Base-by-base conservation (phyloP, 352 stramenopile genomes). In the Phytopythium vexans region DNA sequence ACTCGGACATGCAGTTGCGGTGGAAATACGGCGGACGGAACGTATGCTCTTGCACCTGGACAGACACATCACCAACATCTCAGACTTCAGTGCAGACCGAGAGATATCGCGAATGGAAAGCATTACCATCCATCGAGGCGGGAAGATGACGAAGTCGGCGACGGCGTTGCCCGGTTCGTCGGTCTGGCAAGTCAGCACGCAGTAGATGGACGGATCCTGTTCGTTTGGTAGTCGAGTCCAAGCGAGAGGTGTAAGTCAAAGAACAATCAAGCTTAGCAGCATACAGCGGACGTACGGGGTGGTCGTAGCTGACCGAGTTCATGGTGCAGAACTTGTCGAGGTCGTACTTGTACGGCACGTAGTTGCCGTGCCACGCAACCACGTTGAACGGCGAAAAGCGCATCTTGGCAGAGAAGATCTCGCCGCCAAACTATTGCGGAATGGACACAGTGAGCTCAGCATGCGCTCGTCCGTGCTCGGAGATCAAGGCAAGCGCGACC, bases 291-390 rank as follows among this genome's bases (percentile, higher is more conserved):
- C 64, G 42, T 61, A 79, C 69, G 43, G 92, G 85, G 74, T 99
- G 96, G 77, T 99, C 96, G 56, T 94, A 98, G 54, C 77, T 97
- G 37, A 99, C 95, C 10, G 87, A 93, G 62, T 98, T 98, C 70
- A 98, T 94, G 40, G 81, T 95, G 69, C 86, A 97, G 59, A 99
- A 99, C 51, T 95, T 91, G 53, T 88, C 72, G 47, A 99, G 68
- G 60, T 98, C 87, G 84, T 99, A 99, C 67, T 98, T 99, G 90
- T 94, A 99, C 34, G 96, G 96, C 12, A 97, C 70, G 57, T 99
- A 99, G 70, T 98, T 99, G 38, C 95, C 96, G 60, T 98, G 96
- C 94, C 94, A 99, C n/a, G 96, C 96, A 11, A 99, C 95, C 3
- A 99, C 96, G 58, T 98, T 97, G 66, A 97, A 98, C 3, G 96